phyloP scores from a whole-genome alignment of 495 filamentous ascomycete species.

The Paragyromitra xinjiangensis region DNA sequence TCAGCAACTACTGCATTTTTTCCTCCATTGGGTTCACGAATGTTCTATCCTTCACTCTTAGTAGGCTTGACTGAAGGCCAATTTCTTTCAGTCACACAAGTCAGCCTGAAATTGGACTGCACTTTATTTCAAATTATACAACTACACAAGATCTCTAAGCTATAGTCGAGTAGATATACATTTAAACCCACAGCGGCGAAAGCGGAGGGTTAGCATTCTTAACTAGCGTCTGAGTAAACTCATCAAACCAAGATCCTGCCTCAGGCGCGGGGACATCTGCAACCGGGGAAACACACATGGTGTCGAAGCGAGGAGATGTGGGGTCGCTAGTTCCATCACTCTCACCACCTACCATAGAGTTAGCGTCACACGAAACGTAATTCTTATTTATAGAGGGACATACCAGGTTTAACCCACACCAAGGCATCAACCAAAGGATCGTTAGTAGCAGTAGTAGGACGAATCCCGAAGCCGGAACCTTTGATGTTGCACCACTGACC shows the following conservation, averaged over 20 bases:
- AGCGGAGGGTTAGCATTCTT: conserved; percentile 62
- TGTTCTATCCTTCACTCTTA: no score
- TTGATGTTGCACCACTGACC: conserved; percentile 71
- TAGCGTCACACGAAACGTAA: background rate
- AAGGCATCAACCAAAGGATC: conserved; percentile 66
- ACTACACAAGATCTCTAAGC: conserved; percentile 5
- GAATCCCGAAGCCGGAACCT: conserved; percentile 66
- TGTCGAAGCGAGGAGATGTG: conserved; percentile 64
- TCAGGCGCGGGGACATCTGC: conserved; percentile 67
- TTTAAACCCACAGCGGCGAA: conserved; percentile 17
- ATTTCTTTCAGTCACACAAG: background rate
- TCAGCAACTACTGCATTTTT: no score
- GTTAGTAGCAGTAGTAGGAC: conserved; percentile 64
- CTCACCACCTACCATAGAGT: conserved; percentile 59
- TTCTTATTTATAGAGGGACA: background rate
- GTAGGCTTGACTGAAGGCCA: no score
- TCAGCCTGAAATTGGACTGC: background rate
- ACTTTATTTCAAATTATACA: background rate
- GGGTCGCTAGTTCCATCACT: conserved; percentile 66
- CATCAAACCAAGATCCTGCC: conserved; percentile 69
- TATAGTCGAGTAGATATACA: background rate
- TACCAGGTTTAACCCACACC: conserved; percentile 70
- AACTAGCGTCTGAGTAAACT: conserved; percentile 63
- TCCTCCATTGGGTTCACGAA: no score
- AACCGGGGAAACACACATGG: conserved; percentile 64